Conservation (phyloP, 2,329 filamentous ascomycete genomes). For the Erysiphe pisi region DNA sequence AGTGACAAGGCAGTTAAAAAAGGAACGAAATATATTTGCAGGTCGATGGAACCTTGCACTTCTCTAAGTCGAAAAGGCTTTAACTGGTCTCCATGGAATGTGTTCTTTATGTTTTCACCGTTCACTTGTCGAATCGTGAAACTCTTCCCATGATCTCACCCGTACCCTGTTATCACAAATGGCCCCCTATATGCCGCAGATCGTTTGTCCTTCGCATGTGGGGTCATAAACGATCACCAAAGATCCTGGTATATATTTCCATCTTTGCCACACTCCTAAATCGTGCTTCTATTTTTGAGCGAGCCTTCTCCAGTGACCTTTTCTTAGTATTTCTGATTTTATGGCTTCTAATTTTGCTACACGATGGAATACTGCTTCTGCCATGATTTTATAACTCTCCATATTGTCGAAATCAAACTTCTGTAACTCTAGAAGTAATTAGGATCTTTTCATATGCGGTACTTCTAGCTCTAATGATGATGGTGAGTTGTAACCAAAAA, state of each 20-base stretch:
- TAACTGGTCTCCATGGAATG: constrained; percentile 19
- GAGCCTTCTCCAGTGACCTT: constrained; percentile 1
- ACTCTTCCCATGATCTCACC: background rate
- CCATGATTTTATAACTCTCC: no score
- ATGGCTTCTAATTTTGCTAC: no score
- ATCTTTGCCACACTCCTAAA: background rate
- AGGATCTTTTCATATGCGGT: no score
- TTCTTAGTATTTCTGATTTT: background rate
- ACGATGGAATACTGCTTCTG: background rate
- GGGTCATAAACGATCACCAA: constrained; percentile 2
- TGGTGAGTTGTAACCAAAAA: no score
- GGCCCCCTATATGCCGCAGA: background rate
- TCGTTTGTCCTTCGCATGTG: background rate
- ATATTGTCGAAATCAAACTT: no score
- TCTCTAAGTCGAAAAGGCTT: constrained; percentile 14
- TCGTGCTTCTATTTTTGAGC: background rate
- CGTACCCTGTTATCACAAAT: constrained; percentile 21
- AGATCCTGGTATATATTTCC: background rate
- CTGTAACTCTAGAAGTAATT: no score
- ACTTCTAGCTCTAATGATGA: no score
- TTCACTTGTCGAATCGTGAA: constrained; percentile 8
- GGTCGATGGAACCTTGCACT: background rate
- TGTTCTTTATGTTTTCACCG: background rate
- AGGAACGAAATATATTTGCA: no score
- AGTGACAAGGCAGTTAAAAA: no score